A percentile compares a stretch with the other conserved stretches of the same genome.
phyloP scores from a whole-genome alignment of 441 rosid species.

The Jatropha multifida region DNA sequence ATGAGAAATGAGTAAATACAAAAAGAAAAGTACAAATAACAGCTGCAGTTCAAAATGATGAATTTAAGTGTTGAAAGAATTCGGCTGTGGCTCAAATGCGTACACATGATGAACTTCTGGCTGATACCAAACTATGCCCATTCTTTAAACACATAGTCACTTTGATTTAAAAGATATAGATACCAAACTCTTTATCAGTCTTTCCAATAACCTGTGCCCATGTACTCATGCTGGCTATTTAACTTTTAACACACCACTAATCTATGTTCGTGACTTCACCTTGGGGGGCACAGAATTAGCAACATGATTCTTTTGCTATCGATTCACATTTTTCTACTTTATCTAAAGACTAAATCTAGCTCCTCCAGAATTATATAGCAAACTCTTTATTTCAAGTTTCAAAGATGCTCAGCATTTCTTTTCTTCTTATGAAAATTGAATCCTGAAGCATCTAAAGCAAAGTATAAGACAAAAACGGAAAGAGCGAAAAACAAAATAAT shows the following conservation, averaged over 20 bases:
- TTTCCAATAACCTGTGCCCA: constrained; percentile 9
- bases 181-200: background rate
- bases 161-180: background rate
- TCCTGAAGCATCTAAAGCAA: background rate
- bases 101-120: background rate
- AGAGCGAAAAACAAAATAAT: background rate
- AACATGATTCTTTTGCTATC: too few species aligned
- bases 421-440: background rate
- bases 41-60: background rate
- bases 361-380: background rate
- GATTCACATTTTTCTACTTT: background rate
- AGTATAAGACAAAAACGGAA: background rate
- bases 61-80: background rate
- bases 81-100: background rate
- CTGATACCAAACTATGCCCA: background rate
- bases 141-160: too few species aligned
- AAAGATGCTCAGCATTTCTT: background rate
- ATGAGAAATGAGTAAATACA: background rate
- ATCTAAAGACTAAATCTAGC: background rate
- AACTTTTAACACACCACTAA: background rate
- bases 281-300: background rate
- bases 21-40: background rate
- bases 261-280: background rate
- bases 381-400: background rate
- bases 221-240: background rate